Percentiles rank a stretch among this genome's conserved stretches.
phyloP scores from a whole-genome alignment of 2,329 filamentous ascomycete genomes.

The Penicillium sumatraense region DNA sequence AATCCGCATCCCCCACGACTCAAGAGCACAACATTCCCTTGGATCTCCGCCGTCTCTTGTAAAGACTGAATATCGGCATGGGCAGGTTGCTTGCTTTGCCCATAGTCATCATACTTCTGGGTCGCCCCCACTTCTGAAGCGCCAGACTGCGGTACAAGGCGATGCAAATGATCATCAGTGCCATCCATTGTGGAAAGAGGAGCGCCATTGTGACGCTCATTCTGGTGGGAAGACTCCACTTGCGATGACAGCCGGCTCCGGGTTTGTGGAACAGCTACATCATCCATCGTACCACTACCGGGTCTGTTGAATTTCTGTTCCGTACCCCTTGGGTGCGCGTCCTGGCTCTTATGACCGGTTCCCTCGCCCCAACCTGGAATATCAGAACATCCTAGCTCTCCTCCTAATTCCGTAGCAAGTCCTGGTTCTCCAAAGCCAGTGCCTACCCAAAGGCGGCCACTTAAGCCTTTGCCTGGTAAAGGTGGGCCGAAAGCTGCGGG shows the following conservation, averaged over 20 bases:
- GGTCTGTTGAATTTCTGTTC: slow-evolving; percentile 30
- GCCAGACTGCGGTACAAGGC: slow-evolving; percentile 54
- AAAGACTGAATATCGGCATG: slow-evolving; percentile 91
- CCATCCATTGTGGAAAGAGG: slow-evolving; percentile 65
- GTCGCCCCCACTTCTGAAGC: slow-evolving; percentile 38
- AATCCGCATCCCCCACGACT: slow-evolving; percentile 95
- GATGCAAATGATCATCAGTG: slow-evolving; percentile 82
- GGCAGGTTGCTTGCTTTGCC: slow-evolving; percentile 40
- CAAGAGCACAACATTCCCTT: slow-evolving; percentile 88
- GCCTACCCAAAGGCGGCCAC: slow-evolving; percentile 90
- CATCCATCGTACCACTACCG: slow-evolving; percentile 27
- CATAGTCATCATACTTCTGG: slow-evolving; percentile 39
- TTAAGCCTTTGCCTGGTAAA: slow-evolving; percentile 75
- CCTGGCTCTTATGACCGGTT: slow-evolving; percentile 46
- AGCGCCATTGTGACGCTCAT: slow-evolving; percentile 18
- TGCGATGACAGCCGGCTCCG: slow-evolving; percentile 29
- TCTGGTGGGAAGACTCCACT: slow-evolving; percentile 25
- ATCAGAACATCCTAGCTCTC: slow-evolving; percentile 93
- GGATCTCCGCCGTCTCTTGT: slow-evolving; percentile 89
- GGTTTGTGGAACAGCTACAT: slow-evolving; percentile 22
- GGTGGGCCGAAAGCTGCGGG: slow-evolving; percentile 90
- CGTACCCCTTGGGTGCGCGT: slow-evolving; percentile 22
- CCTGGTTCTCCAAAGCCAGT: slow-evolving; percentile 81
- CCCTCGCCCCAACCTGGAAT: slow-evolving; percentile 82
- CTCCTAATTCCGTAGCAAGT: slow-evolving; percentile 62